These are phyloP conservation scores for Myxozyma neglecta DNA, from an alignment of 805 yeast species.

Conservation along the genomic window DNA sequence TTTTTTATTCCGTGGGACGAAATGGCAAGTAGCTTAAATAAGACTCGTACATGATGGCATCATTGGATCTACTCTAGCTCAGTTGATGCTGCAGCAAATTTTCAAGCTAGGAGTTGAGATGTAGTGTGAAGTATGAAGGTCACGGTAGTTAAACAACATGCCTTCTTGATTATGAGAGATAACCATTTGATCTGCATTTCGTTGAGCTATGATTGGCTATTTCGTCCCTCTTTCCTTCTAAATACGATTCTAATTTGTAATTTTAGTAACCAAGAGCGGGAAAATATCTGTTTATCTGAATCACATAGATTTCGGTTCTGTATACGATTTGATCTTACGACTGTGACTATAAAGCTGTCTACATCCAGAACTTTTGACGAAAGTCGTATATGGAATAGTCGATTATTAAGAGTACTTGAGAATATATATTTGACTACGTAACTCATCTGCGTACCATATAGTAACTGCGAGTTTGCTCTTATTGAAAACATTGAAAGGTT, in stretches of 20 bases:
- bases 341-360: background rate
- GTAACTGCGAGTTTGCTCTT: slow-evolving; percentile 2
- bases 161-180: no score
- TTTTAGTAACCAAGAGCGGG: background rate
- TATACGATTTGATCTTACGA: background rate
- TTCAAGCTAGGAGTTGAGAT: background rate
- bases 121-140: background rate
- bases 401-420: background rate
- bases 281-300: background rate
- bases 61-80: background rate
- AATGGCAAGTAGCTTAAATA: background rate
- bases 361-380: background rate
- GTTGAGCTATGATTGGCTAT: background rate
- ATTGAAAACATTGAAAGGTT: background rate
- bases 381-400: background rate
- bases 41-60: background rate
- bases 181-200: background rate
- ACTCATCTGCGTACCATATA: slow-evolving; percentile 5
- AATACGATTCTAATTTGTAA: slow-evolving; percentile 2
- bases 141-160: background rate
- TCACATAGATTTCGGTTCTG: background rate
- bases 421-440: slow-evolving; percentile 10
- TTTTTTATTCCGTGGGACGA: background rate
- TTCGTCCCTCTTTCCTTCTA: background rate
- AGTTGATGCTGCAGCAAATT: background rate